Evolutionary conservation across 805 yeast genomes (phyloP), one percentile per base, ranked within the genome.

Genomic region (Naumovozyma dairenensis): DNA sequence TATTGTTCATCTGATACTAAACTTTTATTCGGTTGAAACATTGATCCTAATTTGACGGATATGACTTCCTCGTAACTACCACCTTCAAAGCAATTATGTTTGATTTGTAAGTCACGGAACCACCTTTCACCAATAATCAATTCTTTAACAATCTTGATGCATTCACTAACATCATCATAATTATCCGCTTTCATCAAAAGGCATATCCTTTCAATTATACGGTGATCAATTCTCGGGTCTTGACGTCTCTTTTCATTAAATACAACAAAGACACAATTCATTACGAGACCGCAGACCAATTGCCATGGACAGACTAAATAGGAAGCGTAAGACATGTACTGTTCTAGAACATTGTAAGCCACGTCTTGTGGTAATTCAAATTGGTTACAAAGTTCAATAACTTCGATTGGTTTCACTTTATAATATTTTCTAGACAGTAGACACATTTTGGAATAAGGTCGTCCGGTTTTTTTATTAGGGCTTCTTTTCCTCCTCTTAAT

Each of bases 231-330:
- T 1, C 80, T 75, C 5, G 75, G 60, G 31, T 68, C 69, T 9
- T 57, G 49, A 3, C 58, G 49, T 12, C 78, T 51, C 21, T 63
- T 49, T 16, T 62, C 62, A 36, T 69, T 66, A 50, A 76, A 74
- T 21, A 79, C 63, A 12, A 75, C 62, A 14, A 65, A 59, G 35
- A 73, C 74, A 10, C 78, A 76, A 14, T 77, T 69, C 22, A 77
- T 62, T 1, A 79, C 65, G 40, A 80, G 49, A 0, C 87, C 87
- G 50, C 82, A 76, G 3, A 80, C 71, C 16, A 80, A 52, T 6
- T 75, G 73, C 85, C 86, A 80, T 25, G 77, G 78, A 37, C 71
- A 74, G 22, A 69, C 69, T 25, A 77, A 67, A 42, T 73, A 72
- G 28, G 67, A 65, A 30, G 67, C 64, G 46, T 73, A 72, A 3